A percentile compares a stretch with the other conserved stretches of the same genome.
These are phyloP conservation scores for Kwoniella sp. DNA, from an alignment of 768 basidiomycete species.

Conservation along the genomic window DNA sequence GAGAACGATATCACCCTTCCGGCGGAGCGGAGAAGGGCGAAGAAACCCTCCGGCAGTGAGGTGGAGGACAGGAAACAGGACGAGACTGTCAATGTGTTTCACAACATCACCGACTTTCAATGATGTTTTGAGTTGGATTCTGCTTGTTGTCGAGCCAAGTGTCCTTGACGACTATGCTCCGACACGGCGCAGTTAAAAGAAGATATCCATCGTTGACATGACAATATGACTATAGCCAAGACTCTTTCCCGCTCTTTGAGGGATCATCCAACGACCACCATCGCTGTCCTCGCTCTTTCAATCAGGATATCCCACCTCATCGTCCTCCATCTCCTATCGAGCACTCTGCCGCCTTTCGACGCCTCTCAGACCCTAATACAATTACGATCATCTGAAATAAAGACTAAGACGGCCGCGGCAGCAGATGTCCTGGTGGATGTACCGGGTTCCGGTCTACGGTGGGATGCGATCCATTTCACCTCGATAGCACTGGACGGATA, in stretches of 20 bases:
- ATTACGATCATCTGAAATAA: background rate
- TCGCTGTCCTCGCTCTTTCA: slow-evolving; percentile 17
- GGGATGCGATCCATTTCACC: slow-evolving; percentile 84
- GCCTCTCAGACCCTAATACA: slow-evolving; percentile 28
- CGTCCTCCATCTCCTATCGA: slow-evolving; percentile 19
- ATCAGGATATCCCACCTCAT: slow-evolving; percentile 22
- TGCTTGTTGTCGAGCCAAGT: no score
- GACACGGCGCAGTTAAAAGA: no score
- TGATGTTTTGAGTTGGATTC: no score
- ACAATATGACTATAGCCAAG: background rate
- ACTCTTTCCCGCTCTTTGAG: background rate
- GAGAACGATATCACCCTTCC: background rate
- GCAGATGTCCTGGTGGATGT: no score
- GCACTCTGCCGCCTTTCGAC: slow-evolving; percentile 37
- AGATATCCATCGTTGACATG: no score
- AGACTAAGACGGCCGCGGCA: no score
- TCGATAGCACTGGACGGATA: slow-evolving; percentile 67
- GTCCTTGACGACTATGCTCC: no score
- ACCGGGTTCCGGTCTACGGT: slow-evolving; percentile 70
- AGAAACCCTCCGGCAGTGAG: background rate
- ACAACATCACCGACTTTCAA: no score
- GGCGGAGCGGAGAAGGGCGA: background rate
- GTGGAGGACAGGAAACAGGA: no score
- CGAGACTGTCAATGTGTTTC: no score
- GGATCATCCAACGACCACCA: background rate